Evolutionary conservation across 1,284 basidiomycete species (phyloP), one percentile per base, ranked within the genome.

Genomic region (Grifola frondosa): DNA sequence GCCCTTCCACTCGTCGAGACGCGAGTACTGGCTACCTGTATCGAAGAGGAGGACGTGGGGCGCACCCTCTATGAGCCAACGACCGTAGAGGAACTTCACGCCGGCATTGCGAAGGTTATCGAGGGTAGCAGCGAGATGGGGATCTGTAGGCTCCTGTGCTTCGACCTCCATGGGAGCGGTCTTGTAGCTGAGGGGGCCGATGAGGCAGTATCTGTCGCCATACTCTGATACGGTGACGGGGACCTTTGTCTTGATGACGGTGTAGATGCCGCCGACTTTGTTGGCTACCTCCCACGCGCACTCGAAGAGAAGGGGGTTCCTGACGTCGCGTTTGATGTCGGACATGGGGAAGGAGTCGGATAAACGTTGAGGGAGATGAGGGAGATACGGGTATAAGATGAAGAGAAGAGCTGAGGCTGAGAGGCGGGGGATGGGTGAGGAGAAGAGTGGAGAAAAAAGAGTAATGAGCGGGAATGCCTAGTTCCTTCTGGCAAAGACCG

Each of bases 181-280:
- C 75, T 98, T 98, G 84, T 98, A 97, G 48, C 88, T 91, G 52
- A 99, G 82, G 10, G 96, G 86, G 35, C 96, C 96, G 60, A 98
- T 90, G 64, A 99, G 87, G 54, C 81, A 87, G 73, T 96, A 97
- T 52, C 93, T 79, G 68, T 91, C 87, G 60, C 90, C 88, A 67
- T 87, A 97, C 67, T 97, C 93, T 50, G 85, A 83, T 59, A 95
- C 90, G 50, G 96, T 97, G 66, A 99, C 91, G 46, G 96, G 96
- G 40, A 97, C 94, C 66, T 98, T 99, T 43, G 96, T 98, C 74
- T 97, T 97, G 70, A 98, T 97, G 72, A 98, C 95, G 52, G 95
- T 98, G 79, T 98, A 98, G 71, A 97, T 97, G 53, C 95, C 95
- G 57, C 95, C 95, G 67, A 98, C 95, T 71, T 95, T 96, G 80